phyloP scores from a whole-genome alignment of 2,329 filamentous ascomycete genomes.

The Orbilia blumenaviensis region DNA sequence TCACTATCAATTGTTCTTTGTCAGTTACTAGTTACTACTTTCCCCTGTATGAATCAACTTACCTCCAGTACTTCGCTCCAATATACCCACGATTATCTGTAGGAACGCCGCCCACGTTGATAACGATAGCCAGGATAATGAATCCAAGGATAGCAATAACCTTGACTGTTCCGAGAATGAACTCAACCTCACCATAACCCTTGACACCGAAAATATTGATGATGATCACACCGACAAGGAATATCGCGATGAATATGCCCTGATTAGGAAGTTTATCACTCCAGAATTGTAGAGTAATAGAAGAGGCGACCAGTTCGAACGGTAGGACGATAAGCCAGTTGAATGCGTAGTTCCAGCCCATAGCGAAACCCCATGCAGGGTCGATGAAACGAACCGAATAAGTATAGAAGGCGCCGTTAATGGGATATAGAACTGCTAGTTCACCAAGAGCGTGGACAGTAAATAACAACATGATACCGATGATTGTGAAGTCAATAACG shows the following conservation, averaged over 20 bases:
- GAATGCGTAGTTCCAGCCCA: conserved; percentile 67
- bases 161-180: conserved; percentile 69
- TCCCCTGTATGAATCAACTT: background rate
- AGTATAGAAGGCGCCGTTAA: conserved; percentile 72
- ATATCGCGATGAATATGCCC: conserved; percentile 68
- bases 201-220: conserved; percentile 69
- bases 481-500: conserved; percentile 64
- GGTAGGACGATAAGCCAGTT: conserved; percentile 66
- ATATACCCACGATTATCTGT: conserved; percentile 68
- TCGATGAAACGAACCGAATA: conserved; percentile 71
- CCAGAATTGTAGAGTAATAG: conserved; percentile 68
- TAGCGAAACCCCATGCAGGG: conserved; percentile 68
- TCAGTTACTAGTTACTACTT: background rate
- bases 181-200: conserved; percentile 71
- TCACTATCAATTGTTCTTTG: conserved; percentile 59
- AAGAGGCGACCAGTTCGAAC: conserved; percentile 68
- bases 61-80: conserved; percentile 69
- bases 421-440: conserved; percentile 70
- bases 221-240: conserved; percentile 65
- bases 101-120: conserved; percentile 70
- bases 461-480: conserved; percentile 69
- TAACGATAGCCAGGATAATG: conserved; percentile 71
- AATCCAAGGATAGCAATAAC: conserved; percentile 70
- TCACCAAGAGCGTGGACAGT: conserved; percentile 71
- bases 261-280: conserved; percentile 64